Percentiles rank a stretch among this genome's conserved stretches.
phyloP scores from a whole-genome alignment of 305 asterid genomes.

The Solanum hybrid region DNA sequence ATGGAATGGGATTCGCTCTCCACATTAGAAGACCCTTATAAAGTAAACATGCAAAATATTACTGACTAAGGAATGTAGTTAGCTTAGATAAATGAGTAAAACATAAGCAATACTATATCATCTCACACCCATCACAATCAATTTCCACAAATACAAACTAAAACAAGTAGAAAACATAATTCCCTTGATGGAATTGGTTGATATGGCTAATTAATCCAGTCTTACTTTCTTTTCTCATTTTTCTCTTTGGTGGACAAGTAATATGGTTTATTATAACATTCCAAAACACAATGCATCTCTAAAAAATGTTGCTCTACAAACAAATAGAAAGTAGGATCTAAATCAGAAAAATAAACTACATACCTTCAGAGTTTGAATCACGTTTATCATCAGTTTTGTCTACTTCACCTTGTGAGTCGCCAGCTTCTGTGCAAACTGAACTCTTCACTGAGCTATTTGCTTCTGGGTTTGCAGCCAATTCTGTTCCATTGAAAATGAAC shows the following conservation, averaged over 20 bases:
- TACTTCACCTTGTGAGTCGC: slow-evolving; percentile 19
- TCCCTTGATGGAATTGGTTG: background rate
- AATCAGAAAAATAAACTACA: slow-evolving; percentile 6
- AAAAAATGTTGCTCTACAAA: background rate
- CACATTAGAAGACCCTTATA: slow-evolving; percentile 34
- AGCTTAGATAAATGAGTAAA: background rate
- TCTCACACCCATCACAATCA: background rate
- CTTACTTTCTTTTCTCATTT: background rate
- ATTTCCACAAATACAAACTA: background rate
- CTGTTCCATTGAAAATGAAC: slow-evolving; percentile 20
- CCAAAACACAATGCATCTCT: background rate
- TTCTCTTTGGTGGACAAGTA: background rate
- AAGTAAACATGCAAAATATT: slow-evolving; percentile 1
- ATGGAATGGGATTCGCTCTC: slow-evolving; percentile 35
- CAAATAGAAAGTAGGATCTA: background rate
- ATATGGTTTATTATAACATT: background rate
- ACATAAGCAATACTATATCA: background rate
- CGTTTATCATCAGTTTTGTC: slow-evolving; percentile 26
- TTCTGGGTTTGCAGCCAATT: slow-evolving; percentile 27
- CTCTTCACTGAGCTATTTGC: slow-evolving; percentile 27
- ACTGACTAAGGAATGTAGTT: background rate
- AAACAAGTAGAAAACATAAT: background rate
- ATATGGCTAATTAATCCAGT: background rate
- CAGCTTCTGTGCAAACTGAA: slow-evolving; percentile 28
- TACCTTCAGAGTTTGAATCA: slow-evolving; percentile 16